These are phyloP conservation scores for Falciphora oryzae DNA, from an alignment of 2,329 filamentous ascomycete genomes.

Conservation along the genomic window DNA sequence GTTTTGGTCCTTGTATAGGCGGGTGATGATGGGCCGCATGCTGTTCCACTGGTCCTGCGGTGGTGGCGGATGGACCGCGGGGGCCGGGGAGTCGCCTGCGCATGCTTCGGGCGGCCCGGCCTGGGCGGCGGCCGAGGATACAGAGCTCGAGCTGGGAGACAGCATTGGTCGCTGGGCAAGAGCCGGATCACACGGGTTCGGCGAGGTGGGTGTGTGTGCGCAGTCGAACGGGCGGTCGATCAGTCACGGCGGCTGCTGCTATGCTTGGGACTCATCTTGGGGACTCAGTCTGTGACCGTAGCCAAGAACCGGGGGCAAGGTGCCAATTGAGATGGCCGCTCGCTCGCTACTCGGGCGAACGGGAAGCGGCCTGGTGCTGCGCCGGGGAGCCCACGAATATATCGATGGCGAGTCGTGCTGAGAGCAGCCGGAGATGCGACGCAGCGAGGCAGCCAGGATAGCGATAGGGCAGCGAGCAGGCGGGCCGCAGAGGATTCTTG, in stretches of 20 bases:
- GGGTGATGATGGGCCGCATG: slow-evolving; percentile 28
- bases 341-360: neutral
- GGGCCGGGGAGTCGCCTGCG: slow-evolving; percentile 2
- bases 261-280: neutral
- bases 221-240: neutral
- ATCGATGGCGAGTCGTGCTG: neutral
- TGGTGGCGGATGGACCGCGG: neutral
- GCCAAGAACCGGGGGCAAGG: neutral
- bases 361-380: neutral
- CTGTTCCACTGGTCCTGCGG: slow-evolving; percentile 3
- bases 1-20: slow-evolving; percentile 34
- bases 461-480: neutral
- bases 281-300: neutral
- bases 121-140: neutral
- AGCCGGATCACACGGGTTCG: neutral
- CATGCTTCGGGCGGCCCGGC: neutral
- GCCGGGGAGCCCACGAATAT: neutral
- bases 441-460: too few species aligned
- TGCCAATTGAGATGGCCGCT: neutral
- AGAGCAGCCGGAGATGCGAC: too few species aligned
- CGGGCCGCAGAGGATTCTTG: neutral
- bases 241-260: neutral
- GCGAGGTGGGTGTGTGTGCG: neutral
- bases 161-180: neutral
- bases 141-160: neutral